Percentiles rank a stretch among this genome's conserved stretches.
These are phyloP conservation scores for Tripidium arundinaceum DNA, from an alignment of 202 grass and related monocot species.

Conservation along the genomic window DNA sequence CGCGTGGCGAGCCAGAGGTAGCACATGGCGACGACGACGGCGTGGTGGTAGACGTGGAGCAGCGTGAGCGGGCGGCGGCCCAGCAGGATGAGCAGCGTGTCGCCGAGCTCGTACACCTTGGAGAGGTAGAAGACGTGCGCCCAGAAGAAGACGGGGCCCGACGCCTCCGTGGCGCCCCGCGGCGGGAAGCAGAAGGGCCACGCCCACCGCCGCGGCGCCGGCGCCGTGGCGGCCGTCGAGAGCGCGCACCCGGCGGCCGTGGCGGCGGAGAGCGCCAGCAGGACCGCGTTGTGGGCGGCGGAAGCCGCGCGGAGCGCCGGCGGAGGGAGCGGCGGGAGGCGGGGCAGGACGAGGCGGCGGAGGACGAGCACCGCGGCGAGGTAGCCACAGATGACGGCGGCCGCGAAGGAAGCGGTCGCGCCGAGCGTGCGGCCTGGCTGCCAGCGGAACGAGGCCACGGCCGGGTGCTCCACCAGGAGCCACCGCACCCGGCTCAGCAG, in stretches of 20 bases:
- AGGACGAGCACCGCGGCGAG: slow-evolving; percentile 64
- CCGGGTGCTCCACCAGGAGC: slow-evolving; percentile 71
- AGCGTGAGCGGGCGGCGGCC: slow-evolving; percentile 67
- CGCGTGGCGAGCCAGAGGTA: slow-evolving; percentile 83
- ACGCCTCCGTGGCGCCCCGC: slow-evolving; percentile 28
- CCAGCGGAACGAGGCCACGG: slow-evolving; percentile 67
- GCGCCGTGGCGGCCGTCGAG: slow-evolving; percentile 39
- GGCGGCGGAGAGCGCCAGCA: slow-evolving; percentile 61
- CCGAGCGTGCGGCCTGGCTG: slow-evolving; percentile 49
- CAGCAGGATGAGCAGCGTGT: slow-evolving; percentile 88
- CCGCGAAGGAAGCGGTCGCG: slow-evolving; percentile 53
- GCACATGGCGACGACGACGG: slow-evolving; percentile 83
- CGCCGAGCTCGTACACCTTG: slow-evolving; percentile 85
- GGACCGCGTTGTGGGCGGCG: slow-evolving; percentile 61
- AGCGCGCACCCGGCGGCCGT: slow-evolving; percentile 71
- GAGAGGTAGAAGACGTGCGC: slow-evolving; percentile 93
- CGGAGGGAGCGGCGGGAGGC: slow-evolving; percentile 32
- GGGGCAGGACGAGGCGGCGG: slow-evolving; percentile 44
- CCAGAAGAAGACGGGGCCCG: slow-evolving; percentile 89
- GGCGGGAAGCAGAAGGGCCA: slow-evolving; percentile 79
- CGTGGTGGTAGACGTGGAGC: slow-evolving; percentile 96
- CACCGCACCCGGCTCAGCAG: slow-evolving; percentile 43
- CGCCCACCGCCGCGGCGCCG: slow-evolving; percentile 25
- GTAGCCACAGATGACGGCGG: slow-evolving; percentile 50
- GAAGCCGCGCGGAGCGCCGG: slow-evolving; percentile 47